phyloP scores from a whole-genome alignment of 2,329 filamentous ascomycete species.

The Diplodia corticola region DNA sequence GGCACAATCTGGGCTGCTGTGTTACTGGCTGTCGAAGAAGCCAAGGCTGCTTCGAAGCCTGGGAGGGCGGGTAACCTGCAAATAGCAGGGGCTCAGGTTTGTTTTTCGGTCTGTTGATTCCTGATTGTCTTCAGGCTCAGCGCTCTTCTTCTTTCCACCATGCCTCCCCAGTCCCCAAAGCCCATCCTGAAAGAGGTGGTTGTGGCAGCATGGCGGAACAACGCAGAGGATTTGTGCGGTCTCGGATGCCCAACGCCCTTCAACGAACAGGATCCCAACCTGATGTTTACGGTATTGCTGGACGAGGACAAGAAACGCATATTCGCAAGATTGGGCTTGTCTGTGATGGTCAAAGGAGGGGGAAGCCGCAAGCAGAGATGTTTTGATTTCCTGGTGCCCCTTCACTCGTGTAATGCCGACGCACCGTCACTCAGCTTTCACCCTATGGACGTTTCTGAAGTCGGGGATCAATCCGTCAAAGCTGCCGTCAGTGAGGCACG shows the following conservation, averaged over 20 bases:
- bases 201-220: background rate
- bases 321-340: background rate
- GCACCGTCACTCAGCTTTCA: background rate
- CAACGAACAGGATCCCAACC: slow-evolving; percentile 9
- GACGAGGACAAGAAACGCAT: background rate
- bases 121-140: background rate
- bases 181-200: background rate
- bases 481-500: background rate
- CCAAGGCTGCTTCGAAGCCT: slow-evolving; percentile 20
- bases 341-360: slow-evolving; percentile 13
- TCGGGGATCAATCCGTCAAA: background rate
- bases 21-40: background rate
- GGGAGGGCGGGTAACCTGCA: slow-evolving; percentile 17
- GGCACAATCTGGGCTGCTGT: background rate
- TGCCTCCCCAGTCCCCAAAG: background rate
- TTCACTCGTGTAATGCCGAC: background rate
- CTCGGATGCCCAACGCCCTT: slow-evolving; percentile 5
- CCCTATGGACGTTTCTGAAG: background rate
- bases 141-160: background rate
- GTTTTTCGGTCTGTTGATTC: background rate
- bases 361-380: background rate
- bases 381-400: slow-evolving; percentile 7
- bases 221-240: background rate
- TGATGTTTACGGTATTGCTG: slow-evolving; percentile 5
- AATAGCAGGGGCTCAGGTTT: background rate